Conservation (phyloP, 768 basidiomycete genomes). For the Neoboletus magnificus region DNA sequence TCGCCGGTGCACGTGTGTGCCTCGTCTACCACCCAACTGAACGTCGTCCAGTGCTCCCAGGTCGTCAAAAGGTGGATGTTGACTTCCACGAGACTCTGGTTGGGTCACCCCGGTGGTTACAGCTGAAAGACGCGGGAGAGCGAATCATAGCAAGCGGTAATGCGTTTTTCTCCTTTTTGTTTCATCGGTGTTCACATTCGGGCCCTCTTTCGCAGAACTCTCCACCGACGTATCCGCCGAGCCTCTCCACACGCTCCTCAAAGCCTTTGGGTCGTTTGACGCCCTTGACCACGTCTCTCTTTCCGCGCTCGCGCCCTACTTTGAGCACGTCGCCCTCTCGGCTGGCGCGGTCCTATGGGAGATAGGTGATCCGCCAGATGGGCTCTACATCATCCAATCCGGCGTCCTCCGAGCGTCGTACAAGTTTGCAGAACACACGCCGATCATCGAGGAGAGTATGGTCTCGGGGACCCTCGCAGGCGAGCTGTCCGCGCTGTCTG, state of each 20-base stretch:
- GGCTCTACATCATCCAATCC: conserved; percentile 84
- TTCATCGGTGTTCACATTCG: not conserved
- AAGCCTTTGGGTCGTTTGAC: conserved; percentile 76
- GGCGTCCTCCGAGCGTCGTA: conserved; percentile 86
- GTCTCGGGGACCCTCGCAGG: conserved; percentile 91
- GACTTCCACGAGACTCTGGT: conserved; percentile 40
- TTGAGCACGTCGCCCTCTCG: conserved; percentile 57
- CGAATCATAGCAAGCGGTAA: conserved; percentile 63
- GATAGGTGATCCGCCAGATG: conserved; percentile 74
- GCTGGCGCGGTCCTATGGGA: conserved; percentile 68
- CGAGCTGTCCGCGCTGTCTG: conserved; percentile 82
- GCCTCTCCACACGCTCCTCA: conserved; percentile 71
- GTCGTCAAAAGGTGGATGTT: conserved; percentile 50
- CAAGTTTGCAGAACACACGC: conserved; percentile 64
- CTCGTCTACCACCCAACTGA: not conserved
- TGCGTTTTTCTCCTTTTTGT: conserved; percentile 1
- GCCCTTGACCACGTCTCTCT: conserved; percentile 55
- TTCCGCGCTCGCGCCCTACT: conserved; percentile 63
- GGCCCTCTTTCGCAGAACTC: conserved; percentile 9
- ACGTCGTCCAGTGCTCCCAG: conserved; percentile 46
- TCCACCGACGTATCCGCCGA: conserved; percentile 43
- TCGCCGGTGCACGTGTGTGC: conserved; percentile 15
- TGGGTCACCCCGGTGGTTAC: conserved; percentile 64
- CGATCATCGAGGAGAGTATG: conserved; percentile 83
- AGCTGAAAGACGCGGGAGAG: conserved; percentile 69